A percentile compares a stretch with the other conserved stretches of the same genome.
Evolutionary conservation across 371 early-diverging fungal genomes (phyloP).

Genomic region (Thermomucor indicae-seudaticae): DNA sequence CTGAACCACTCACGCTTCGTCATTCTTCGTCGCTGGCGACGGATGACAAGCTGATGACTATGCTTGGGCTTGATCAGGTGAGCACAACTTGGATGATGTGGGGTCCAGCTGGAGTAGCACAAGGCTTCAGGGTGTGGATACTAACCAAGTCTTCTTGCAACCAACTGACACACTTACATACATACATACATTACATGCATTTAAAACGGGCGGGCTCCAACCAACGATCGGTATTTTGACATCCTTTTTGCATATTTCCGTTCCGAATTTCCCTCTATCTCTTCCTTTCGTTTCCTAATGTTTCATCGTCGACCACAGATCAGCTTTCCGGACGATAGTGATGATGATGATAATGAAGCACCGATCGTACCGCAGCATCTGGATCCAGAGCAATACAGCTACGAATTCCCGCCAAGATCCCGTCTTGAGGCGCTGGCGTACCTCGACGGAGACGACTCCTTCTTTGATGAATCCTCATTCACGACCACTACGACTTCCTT

Average conservation of each 20-base stretch:
- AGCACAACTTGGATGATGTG: neutral
- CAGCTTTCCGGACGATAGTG: neutral
- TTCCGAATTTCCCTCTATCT: neutral
- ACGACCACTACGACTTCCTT: constrained; percentile 30
- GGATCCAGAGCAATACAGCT: constrained; percentile 35
- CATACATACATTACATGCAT: neutral
- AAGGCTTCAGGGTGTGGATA: neutral
- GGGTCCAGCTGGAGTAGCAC: neutral
- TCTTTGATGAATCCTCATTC: constrained; percentile 40
- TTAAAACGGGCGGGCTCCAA: neutral
- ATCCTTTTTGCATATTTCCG: neutral
- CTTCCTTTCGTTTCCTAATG: too few species aligned
- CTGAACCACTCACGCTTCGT: neutral
- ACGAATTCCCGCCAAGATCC: constrained; percentile 41
- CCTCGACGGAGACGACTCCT: constrained; percentile 20
- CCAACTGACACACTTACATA: neutral
- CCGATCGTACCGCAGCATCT: constrained; percentile 30
- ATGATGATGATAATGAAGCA: constrained; percentile 7
- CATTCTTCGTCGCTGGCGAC: neutral
- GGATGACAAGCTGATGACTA: neutral
- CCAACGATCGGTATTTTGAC: neutral
- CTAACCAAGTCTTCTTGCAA: neutral
- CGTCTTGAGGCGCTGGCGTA: constrained; percentile 20
- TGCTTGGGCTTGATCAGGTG: neutral
- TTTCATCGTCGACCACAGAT: neutral